These are phyloP conservation scores for Rauvolfia tetraphylla DNA, from an alignment of 257 asterid genomes.

Conservation along the genomic window DNA sequence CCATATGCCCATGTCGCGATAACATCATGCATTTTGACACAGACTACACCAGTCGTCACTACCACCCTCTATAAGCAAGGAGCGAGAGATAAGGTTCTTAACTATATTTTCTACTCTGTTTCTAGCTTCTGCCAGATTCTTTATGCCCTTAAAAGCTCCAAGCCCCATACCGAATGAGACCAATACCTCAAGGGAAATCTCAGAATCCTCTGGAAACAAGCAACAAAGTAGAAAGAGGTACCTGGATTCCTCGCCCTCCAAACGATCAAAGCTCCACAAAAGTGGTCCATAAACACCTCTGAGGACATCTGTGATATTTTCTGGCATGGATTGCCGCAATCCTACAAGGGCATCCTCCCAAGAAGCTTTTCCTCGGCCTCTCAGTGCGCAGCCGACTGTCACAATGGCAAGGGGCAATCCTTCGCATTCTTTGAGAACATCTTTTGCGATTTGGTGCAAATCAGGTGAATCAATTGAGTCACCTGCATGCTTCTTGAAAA, in stretches of 20 bases:
- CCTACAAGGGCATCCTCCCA: slow-evolving; percentile 10
- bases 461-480: too few relatives aligned
- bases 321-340: background rate
- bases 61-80: background rate
- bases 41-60: background rate
- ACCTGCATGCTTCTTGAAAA: too few relatives aligned
- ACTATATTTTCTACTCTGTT: background rate
- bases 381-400: too few relatives aligned
- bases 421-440: too few relatives aligned
- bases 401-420: too few relatives aligned
- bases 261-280: slow-evolving; percentile 17
- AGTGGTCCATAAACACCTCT: slow-evolving; percentile 14
- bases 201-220: slow-evolving; percentile 22
- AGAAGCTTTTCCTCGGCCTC: too few relatives aligned
- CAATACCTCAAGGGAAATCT: slow-evolving; percentile 17
- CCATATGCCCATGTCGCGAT: slow-evolving; percentile 16
- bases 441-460: too few relatives aligned
- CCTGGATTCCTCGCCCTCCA: slow-evolving; percentile 16
- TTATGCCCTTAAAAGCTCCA: background rate
- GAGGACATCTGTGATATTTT: background rate
- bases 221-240: slow-evolving; percentile 25
- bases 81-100: background rate
- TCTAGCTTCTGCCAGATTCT: slow-evolving; percentile 2
- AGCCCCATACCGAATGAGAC: slow-evolving; percentile 16
- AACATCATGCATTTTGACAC: slow-evolving; percentile 6